A percentile compares a stretch with the other conserved stretches of the same genome.
phyloP scores from a whole-genome alignment of 768 basidiomycete species.

The Leccinum barrowsii region DNA sequence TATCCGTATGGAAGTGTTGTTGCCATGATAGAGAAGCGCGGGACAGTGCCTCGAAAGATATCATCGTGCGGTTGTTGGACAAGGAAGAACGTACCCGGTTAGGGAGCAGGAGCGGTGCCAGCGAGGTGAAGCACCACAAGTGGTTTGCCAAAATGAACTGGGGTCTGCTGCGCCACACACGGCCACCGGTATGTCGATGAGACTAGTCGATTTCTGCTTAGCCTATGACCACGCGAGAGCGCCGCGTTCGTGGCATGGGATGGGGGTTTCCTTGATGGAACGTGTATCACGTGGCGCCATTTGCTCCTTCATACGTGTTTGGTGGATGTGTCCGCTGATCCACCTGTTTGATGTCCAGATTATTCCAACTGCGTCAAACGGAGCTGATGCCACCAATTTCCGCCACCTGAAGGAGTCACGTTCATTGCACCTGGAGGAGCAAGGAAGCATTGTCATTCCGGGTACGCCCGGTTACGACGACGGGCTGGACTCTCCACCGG shows the following conservation, averaged over 20 bases:
- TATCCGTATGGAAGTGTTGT: not conserved
- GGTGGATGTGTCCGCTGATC: conserved; percentile 26
- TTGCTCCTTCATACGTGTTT: conserved; percentile 8
- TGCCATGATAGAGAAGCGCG: conserved; percentile 6
- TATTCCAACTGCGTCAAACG: conserved; percentile 69
- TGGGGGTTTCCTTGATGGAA: not conserved
- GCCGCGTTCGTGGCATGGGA: not conserved
- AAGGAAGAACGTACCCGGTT: conserved; percentile 88
- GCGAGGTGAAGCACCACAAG: conserved; percentile 97
- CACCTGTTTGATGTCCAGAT: conserved; percentile 51
- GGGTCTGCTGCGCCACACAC: conserved; percentile 89
- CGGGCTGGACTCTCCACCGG: conserved; percentile 41
- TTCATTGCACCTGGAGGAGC: conserved; percentile 84
- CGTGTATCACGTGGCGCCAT: conserved; percentile 9
- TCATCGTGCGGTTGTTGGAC: conserved; percentile 81
- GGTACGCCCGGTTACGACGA: conserved; percentile 43
- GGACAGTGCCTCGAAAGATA: conserved; percentile 80
- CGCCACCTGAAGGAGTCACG: conserved; percentile 87
- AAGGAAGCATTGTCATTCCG: conserved; percentile 36
- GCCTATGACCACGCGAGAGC: not conserved
- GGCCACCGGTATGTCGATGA: conserved; percentile 74
- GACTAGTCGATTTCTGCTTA: not conserved
- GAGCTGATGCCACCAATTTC: conserved; percentile 84
- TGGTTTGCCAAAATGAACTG: conserved; percentile 98
- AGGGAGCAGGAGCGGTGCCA: conserved; percentile 91